phyloP scores from a whole-genome alignment of 257 asterid species.

The Jacaranda mimosifolia region DNA sequence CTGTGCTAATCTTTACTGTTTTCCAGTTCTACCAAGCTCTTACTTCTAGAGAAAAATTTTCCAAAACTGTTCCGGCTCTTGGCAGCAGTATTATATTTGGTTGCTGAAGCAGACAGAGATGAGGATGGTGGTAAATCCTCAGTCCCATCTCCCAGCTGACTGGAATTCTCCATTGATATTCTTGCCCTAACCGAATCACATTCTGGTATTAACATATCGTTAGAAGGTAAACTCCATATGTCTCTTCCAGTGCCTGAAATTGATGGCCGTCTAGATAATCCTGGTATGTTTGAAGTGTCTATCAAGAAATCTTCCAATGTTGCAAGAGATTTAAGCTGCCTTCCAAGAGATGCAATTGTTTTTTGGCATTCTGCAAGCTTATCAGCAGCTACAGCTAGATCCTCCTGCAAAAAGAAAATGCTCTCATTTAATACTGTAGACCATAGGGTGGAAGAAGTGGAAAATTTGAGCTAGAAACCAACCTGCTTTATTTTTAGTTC shows the following conservation, averaged over 20 bases:
- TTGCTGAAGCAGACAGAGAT: constrained; percentile 50
- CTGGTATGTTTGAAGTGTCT: constrained; percentile 74
- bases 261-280: constrained; percentile 51
- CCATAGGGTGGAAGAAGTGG: no score
- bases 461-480: background rate
- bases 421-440: background rate
- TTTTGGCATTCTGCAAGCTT: constrained; percentile 89
- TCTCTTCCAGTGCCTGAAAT: constrained; percentile 27
- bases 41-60: constrained; percentile 62
- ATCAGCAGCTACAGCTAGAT: constrained; percentile 77
- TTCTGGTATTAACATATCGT: constrained; percentile 31
- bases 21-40: constrained; percentile 53
- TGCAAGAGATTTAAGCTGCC: constrained; percentile 78
- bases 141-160: constrained; percentile 42
- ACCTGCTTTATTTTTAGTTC: constrained; percentile 77
- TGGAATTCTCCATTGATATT: constrained; percentile 37
- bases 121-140: constrained; percentile 54
- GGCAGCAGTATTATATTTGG: constrained; percentile 39
- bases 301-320: constrained; percentile 85
- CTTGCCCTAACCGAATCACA: constrained; percentile 44
- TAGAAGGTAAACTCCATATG: constrained; percentile 47
- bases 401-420: constrained; percentile 59
- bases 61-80: constrained; percentile 65
- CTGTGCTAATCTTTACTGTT: constrained; percentile 44
- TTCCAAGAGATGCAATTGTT: constrained; percentile 85